phyloP scores from a whole-genome alignment of 2,329 filamentous ascomycete genomes.

The Cladosporium sp. region DNA sequence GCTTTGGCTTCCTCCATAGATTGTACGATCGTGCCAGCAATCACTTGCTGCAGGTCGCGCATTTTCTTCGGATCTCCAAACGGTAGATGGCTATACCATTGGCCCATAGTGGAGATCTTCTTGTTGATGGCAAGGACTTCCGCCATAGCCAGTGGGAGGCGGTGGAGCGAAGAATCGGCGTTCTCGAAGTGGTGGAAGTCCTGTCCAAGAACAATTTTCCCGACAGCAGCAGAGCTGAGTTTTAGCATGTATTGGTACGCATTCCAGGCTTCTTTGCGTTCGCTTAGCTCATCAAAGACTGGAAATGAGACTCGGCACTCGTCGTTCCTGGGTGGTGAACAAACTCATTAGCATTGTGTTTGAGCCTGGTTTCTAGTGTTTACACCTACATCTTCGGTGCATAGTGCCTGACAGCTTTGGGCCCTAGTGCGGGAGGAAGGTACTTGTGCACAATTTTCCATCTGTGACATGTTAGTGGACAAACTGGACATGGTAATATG shows the following conservation, averaged over 20 bases:
- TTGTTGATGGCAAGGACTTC: conserved; percentile 55
- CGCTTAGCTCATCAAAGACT: conserved; percentile 47
- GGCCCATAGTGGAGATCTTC: conserved; percentile 51
- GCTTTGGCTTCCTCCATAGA: conserved; percentile 38
- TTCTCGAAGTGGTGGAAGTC: conserved; percentile 44
- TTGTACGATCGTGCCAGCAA: conserved; percentile 30
- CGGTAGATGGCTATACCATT: conserved; percentile 55
- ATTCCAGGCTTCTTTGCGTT: conserved; percentile 42
- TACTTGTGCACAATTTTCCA: conserved; percentile 58
- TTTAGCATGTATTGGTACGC: conserved; percentile 50
- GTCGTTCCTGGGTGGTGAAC: background rate
- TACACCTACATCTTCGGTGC: conserved; percentile 56
- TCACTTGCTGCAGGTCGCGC: conserved; percentile 22
- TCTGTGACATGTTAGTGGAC: conserved; percentile 20
- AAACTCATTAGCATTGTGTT: background rate
- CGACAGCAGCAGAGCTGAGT: conserved; percentile 41
- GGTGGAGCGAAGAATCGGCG: conserved; percentile 46
- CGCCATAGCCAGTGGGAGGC: conserved; percentile 50
- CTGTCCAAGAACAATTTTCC: conserved; percentile 42
- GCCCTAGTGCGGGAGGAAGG: conserved; percentile 54
- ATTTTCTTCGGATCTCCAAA: conserved; percentile 54
- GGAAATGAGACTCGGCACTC: conserved; percentile 35
- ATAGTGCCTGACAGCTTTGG: conserved; percentile 60
- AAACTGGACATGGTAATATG: background rate
- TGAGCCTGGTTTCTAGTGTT: conserved; percentile 26